These are phyloP conservation scores for Dioscorea cayenensis DNA, from an alignment of 116 monocot species.

Conservation along the genomic window DNA sequence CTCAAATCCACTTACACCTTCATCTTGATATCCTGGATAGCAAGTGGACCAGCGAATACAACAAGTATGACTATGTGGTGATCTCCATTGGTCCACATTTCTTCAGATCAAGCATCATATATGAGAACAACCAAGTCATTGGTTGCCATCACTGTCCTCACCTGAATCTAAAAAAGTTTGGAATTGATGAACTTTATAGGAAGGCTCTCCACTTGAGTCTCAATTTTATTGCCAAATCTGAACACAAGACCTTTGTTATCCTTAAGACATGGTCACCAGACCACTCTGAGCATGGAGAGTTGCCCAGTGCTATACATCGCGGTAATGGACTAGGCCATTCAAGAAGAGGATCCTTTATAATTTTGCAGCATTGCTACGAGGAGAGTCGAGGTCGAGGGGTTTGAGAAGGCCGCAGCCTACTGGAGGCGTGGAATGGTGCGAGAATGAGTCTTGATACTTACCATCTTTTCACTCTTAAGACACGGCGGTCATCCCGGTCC, in stretches of 20 bases:
- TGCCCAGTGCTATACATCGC: constrained; percentile 52
- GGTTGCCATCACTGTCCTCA: constrained; percentile 65
- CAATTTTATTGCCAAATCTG: constrained; percentile 27
- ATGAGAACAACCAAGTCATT: constrained; percentile 26
- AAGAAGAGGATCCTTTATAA: constrained; percentile 45
- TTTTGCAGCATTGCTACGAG: constrained; percentile 33
- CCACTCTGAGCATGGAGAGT: constrained; percentile 71
- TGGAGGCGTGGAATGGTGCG: too few relatives aligned
- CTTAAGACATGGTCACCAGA: constrained; percentile 61
- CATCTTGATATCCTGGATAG: constrained; percentile 52
- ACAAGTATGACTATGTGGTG: constrained; percentile 52
- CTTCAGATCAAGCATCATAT: constrained; percentile 41
- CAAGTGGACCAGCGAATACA: constrained; percentile 42
- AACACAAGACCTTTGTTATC: constrained; percentile 38
- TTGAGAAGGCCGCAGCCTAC: too few relatives aligned
- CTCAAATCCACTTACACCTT: constrained; percentile 26
- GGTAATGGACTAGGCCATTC: constrained; percentile 44
- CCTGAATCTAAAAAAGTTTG: constrained; percentile 35
- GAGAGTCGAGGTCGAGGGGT: too few relatives aligned
- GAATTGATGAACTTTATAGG: constrained; percentile 40
- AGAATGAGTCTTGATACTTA: too few relatives aligned
- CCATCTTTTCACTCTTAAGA: too few relatives aligned
- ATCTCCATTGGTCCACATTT: constrained; percentile 75
- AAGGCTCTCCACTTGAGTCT: constrained; percentile 40
- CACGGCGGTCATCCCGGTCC: constrained; percentile 63